Base-by-base conservation (phyloP, 352 stramenopile genomes). In the Blastocystis sp. region DNA sequence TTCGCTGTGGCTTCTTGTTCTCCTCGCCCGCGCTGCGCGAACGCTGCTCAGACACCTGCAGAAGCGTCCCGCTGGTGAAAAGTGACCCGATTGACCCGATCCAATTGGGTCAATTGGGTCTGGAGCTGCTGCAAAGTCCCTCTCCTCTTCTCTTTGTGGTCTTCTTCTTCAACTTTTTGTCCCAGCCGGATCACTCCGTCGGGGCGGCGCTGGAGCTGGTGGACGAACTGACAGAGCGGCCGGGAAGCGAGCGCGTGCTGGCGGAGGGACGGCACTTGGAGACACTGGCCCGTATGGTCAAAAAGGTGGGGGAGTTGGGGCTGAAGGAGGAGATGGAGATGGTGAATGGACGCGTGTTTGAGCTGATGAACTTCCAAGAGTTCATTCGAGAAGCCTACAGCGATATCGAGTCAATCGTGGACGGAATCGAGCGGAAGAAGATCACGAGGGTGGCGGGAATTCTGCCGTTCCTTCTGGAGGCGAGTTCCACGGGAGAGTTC, bases 1-100 rank as follows among this genome's bases (percentile, higher is more conserved):
- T 92, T 0, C 86, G 89, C 40, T 86, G 91, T 21, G 90, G 86
- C 45, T 10, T 93, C 28, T 56, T 91, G 10, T 62, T 93, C 4
- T 62, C 23, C 64, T 82, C 43, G 21, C 40, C 41, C 34, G 5
- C n/a, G 14, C 17, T 43, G 10, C 19, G 38, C 14, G 41, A 88
- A 52, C 1, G 40, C 21, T 65, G 77, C 28, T 7, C 2, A n/a
- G 28, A 43, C 38, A 62, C 41, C 11, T n/a, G 10, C 71, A 67
- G 43, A 41, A 17, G 7, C 21, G 23, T 86, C 38, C 71, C 66
- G 11, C 34, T 53, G 19, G n/a, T 9, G 23, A 5, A 19, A 23
- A 64, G n/a, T 40, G 10, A 11, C 28, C 38, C 34, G 17, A 67
- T 60, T 19, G 38, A 69, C 2, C 17, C 52, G 0, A 19, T 67